Evolutionary conservation across 2,329 filamentous ascomycete genomes (phyloP).

Genomic region (Pyrenophora teres): DNA sequence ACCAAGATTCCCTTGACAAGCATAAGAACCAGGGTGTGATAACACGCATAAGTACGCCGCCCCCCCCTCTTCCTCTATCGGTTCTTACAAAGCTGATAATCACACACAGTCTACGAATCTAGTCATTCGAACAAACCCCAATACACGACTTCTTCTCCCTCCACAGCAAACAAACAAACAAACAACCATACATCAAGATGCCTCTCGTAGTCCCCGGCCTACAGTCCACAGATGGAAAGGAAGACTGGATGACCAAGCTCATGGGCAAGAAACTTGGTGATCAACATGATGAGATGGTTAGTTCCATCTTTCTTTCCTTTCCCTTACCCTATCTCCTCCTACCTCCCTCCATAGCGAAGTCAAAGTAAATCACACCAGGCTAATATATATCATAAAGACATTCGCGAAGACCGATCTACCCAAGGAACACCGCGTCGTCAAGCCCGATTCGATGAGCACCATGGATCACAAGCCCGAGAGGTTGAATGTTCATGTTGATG

Average conservation of each 20-base stretch:
- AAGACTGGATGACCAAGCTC: constrained; percentile 55
- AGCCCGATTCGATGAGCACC: constrained; percentile 53
- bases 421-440: constrained; percentile 53
- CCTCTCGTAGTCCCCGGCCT: constrained; percentile 58
- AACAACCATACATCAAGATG: constrained; percentile 41
- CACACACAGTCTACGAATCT: no score
- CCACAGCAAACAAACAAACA: no score
- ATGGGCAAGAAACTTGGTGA: constrained; percentile 59
- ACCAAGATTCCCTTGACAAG: constrained; percentile 19
- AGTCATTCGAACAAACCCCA: no score
- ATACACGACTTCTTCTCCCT: no score
- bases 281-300: constrained; percentile 50
- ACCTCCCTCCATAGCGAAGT: no score
- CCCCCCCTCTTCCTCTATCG: background rate
- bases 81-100: background rate
- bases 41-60: constrained; percentile 17
- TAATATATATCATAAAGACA: constrained; percentile 40
- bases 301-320: constrained; percentile 11
- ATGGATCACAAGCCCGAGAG: constrained; percentile 56
- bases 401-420: constrained; percentile 58
- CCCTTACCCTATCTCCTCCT: no score
- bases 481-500: constrained; percentile 56
- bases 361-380: background rate
- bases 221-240: constrained; percentile 43
- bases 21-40: constrained; percentile 12